Evolutionary conservation across 441 rosid genomes (phyloP).

Genomic region (Euphorbia corollata): DNA sequence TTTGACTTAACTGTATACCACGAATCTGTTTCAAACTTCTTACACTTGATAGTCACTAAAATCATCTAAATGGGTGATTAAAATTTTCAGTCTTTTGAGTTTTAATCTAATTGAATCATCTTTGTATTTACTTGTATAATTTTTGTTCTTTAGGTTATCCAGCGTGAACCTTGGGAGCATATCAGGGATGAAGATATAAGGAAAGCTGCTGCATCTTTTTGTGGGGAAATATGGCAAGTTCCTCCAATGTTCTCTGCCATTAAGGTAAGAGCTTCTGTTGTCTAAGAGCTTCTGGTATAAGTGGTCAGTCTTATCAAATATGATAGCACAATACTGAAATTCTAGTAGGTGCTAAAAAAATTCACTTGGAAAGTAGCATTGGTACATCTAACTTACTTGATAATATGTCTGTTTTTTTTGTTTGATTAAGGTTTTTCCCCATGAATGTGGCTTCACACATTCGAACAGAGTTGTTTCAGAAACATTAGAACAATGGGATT

Average conservation of each 20-base stretch:
- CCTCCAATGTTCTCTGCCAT: conserved; percentile 99
- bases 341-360: neutral
- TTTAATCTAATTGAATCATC: neutral
- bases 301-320: no score
- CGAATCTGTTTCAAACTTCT: neutral
- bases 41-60: neutral
- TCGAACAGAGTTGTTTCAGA: neutral
- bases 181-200: conserved; percentile 72
- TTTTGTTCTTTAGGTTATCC: conserved; percentile 53
- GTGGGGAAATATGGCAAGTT: conserved; percentile 98
- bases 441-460: neutral
- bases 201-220: conserved; percentile 66
- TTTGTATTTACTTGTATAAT: conserved; percentile 7
- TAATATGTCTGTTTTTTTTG: no score
- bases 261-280: conserved; percentile 50
- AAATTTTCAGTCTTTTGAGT: conserved; percentile 4
- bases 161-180: conserved; percentile 96
- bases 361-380: neutral
- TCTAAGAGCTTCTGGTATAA: neutral
- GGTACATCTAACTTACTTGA: conserved; percentile 9
- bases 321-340: neutral
- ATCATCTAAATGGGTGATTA: neutral
- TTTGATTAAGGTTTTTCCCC: neutral
- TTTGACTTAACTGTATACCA: neutral
- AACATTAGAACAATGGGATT: neutral